Percentiles rank a stretch among this genome's conserved stretches.
These are phyloP conservation scores for Psilocybe subaeruginosa DNA, from an alignment of 768 basidiomycete species.

Conservation along the genomic window DNA sequence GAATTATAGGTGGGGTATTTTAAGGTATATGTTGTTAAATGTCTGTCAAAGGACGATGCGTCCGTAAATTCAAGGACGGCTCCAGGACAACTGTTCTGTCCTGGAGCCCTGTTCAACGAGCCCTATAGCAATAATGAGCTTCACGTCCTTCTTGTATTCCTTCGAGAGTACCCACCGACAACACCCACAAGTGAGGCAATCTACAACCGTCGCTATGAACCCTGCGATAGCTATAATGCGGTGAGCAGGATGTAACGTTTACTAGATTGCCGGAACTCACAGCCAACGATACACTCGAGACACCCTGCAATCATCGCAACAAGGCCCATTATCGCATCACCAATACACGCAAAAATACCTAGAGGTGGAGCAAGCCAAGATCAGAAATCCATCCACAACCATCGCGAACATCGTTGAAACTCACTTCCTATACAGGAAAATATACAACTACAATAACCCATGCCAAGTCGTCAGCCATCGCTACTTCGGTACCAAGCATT, in stretches of 20 bases:
- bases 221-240: conserved; percentile 39
- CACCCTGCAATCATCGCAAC: conserved; percentile 42
- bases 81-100: conserved; percentile 18
- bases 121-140: background rate
- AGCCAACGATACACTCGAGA: conserved; percentile 48
- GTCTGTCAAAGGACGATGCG: background rate
- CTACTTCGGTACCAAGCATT: background rate
- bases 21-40: background rate
- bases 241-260: too few species aligned
- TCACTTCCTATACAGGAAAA: conserved; percentile 37
- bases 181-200: conserved; percentile 50
- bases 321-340: conserved; percentile 41
- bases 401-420: background rate
- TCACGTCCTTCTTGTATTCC: background rate
- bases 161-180: conserved; percentile 35
- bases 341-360: conserved; percentile 48
- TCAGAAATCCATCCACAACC: background rate
- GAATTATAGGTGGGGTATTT: background rate
- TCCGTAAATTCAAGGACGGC: background rate
- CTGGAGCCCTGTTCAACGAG: conserved; percentile 25
- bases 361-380: background rate
- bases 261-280: conserved; percentile 28
- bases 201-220: conserved; percentile 38
- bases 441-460: conserved; percentile 14
- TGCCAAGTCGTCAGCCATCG: background rate